Percentiles rank a stretch among this genome's conserved stretches.
These are phyloP conservation scores for Imleria badia DNA, from an alignment of 768 basidiomycete species.

Conservation along the genomic window DNA sequence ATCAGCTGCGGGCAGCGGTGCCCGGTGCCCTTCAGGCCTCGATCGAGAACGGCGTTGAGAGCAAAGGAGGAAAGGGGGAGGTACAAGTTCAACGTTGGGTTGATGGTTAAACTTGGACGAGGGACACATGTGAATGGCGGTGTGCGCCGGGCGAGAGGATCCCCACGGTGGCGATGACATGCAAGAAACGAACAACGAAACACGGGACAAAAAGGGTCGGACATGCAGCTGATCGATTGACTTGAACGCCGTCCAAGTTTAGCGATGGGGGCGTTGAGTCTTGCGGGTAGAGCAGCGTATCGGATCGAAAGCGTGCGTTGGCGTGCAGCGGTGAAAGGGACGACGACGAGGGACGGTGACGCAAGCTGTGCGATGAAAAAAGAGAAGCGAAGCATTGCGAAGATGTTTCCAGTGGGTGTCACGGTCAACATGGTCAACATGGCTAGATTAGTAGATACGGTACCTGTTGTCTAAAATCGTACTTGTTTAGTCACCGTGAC, in stretches of 20 bases:
- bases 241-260: not conserved
- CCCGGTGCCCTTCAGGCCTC: too few species aligned
- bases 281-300: not conserved
- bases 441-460: not conserved
- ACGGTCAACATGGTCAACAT: not conserved
- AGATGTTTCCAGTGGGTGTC: not conserved
- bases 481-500: not conserved
- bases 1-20: too few species aligned
- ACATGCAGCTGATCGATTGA: not conserved
- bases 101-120: not conserved
- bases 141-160: too few species aligned
- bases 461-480: not conserved
- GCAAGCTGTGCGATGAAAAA: not conserved
- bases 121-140: not conserved
- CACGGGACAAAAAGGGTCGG: not conserved
- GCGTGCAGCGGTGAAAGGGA: not conserved
- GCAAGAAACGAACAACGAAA: not conserved
- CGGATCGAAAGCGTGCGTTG: not conserved
- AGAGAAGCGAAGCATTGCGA: not conserved
- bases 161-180: not conserved
- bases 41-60: not conserved
- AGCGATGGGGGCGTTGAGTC: not conserved
- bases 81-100: not conserved
- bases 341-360: not conserved
- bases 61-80: too few species aligned